phyloP scores from a whole-genome alignment of 1,139 yeast species.

The Scheffersomyces illinoinensis region DNA sequence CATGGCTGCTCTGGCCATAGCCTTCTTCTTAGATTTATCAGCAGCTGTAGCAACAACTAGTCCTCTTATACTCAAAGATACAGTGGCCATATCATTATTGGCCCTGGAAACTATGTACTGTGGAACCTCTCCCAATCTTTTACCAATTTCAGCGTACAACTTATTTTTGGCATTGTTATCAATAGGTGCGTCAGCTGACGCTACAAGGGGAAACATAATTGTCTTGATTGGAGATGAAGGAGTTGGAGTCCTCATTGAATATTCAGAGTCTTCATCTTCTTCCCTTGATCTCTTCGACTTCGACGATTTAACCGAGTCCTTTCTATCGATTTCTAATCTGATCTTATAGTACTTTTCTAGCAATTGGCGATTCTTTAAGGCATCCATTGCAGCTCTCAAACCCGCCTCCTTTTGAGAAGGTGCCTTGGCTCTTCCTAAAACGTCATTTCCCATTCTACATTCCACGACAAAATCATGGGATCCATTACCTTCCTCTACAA shows the following conservation, averaged over 20 bases:
- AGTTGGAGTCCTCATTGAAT: not conserved
- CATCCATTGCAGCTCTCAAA: constrained; percentile 68
- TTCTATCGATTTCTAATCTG: constrained; percentile 64
- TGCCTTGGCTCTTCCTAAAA: constrained; percentile 62
- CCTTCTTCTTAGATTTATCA: constrained; percentile 45
- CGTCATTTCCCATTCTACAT: constrained; percentile 58
- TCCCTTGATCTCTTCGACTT: constrained; percentile 3
- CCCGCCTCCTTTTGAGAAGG: constrained; percentile 68
- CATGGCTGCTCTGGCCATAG: constrained; percentile 50
- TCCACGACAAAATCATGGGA: constrained; percentile 57
- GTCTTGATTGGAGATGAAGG: constrained; percentile 3
- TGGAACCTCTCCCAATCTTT: constrained; percentile 40
- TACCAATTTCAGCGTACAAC: constrained; percentile 45
- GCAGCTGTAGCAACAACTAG: constrained; percentile 36
- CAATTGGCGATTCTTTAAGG: constrained; percentile 55
- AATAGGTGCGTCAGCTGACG: constrained; percentile 23
- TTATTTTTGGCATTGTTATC: constrained; percentile 42
- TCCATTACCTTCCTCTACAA: constrained; percentile 32
- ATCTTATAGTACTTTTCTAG: constrained; percentile 65
- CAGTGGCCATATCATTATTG: constrained; percentile 30
- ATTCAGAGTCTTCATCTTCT: not conserved
- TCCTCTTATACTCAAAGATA: constrained; percentile 39
- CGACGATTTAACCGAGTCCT: constrained; percentile 29
- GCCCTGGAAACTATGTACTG: constrained; percentile 37
- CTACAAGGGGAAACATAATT: constrained; percentile 29